Base-by-base conservation (phyloP, 352 stramenopile genomes). In the Phytophthora meadii region DNA sequence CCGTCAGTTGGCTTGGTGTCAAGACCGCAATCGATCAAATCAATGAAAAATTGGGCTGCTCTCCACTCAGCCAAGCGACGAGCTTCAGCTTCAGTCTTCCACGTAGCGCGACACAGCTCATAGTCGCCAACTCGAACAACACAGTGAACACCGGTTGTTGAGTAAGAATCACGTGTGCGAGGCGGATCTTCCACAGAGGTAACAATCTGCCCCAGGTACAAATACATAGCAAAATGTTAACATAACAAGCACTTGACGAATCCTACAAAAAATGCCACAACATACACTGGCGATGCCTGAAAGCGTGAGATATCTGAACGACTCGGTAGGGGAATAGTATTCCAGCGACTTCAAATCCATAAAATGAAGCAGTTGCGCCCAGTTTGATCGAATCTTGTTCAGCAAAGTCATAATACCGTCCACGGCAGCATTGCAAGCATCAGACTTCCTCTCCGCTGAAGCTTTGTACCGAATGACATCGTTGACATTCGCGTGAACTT, bases 291-390 rank as follows among this genome's bases (percentile, higher is more conserved):
- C 61, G 34, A 94, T 92, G 52, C 86, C 86, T 19, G 86, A 81
- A 12, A 90, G 60, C 11, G 73, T 87, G 7, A 94, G 68, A 12
- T 74, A 61, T 46, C 87, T 74, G 45, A 93, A 93, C 0, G 84
- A 84, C 24, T 88, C 76, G 48, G 79, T 74, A 15, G 78, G 65
- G 11, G 86, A 76, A 15, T 76, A 56, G 25, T 77, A 74, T 0
- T 60, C 57, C 15, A 91, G 55, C 19, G 81, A 81, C 48, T 91
- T 92, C 11, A 77, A 66, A 57, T 94, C 81, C 37, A 92, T 65
- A 17, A 94, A 94, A 50, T 92, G 79, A 36, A 92, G 61, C 42
- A 93, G 46, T 30, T 93, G 79, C 2, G 71, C 83, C 86, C 86
- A 94, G 1, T 76, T 40, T 7, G 65, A 71, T 1, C 82, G 81